Evolutionary conservation across 2,329 filamentous ascomycete genomes (phyloP), one percentile per base, ranked within the genome.

Genomic region (Colletotrichum viniferum): DNA sequence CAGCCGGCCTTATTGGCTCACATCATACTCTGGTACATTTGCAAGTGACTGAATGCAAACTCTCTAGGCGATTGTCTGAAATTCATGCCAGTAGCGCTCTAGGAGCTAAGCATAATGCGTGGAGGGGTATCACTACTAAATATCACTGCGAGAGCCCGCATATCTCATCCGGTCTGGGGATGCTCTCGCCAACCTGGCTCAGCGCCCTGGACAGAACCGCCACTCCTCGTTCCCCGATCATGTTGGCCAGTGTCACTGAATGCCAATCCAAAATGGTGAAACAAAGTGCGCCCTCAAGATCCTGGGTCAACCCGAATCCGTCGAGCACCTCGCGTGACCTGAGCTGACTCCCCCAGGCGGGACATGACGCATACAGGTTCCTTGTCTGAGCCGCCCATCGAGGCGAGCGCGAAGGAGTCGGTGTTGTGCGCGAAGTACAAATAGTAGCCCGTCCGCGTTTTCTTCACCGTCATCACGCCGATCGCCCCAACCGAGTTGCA

Each of bases 341-440:
- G 86, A 79, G 88, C 87, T 79, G 88, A 83, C 60, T 88, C 83
- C 5, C 84, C 82, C 61, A 91, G 93, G 67, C 97, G 93, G 76
- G 96, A 98, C 96, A 99, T 98, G 73, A 96, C 94, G 78, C 94
- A 97, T 38, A 91, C 87, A 1, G 97, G 95, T 69, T 91, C 91
- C 62, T 87, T 88, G 78, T 98, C 96, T 30, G 92, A 90, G 3
- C 93, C 94, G 48, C 94, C 92, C 95, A 98, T 97, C 4, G 95
- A 97, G 2, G 96, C 95, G 69, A 99, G 86, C 7, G 96, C 96
- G 87, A 94, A 93, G 3, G 91, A 92, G 82, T 98, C 96, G 1
- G 97, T 99, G 81, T 98, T 99, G 87, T 99, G 97, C 2, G 94
- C 96, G 86, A 98, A 99, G 84, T 96, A 96, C 67, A 99, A 90